Base-by-base conservation (phyloP, 1,284 basidiomycete genomes). In the Bondarzewia mesenterica region DNA sequence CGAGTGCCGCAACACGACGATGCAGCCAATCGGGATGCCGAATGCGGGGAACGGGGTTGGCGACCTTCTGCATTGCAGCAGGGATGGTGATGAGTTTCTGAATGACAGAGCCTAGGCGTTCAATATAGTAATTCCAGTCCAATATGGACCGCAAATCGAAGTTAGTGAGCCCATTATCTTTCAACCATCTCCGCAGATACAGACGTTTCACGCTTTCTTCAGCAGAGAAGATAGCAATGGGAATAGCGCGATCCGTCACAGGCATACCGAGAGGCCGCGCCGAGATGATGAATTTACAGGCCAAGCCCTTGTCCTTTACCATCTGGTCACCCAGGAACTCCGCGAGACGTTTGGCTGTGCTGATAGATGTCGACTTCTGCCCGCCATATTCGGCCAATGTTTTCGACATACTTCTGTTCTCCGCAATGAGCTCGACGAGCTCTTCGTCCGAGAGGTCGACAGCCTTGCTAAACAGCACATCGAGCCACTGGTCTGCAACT, bases 21-120 rank as follows among this genome's bases (percentile, higher is more conserved):
- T 91, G 88, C 35, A 99, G 74, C 96, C 96, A 99, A 64, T 99
- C 96, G 0, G 96, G 96, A 69, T 99, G 96, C 12, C 85, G 83
- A 52, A 99, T 88, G 18, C 96, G 83, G 12, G 95, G 92, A 1
- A 99, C 96, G 1, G 96, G 96, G 62, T 99, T 99, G 8, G 88
- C 68, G 35, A 99, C 90, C 61, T 94, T 94, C 65, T 99, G 96
- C 81, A 99, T 89, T 0, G 96, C 96, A 4, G 96, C 96, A 7
- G 96, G 96, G 58, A 99, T 99, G 3, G 96, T 99, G 67, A 99
- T 99, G 48, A 99, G 75, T 63, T 99, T 99, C 69, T 99, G 96
- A 52, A 99, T 94, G 56, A 99, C 96, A 1, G 93, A 95, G 7
- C 96, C 96, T 29, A 99, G 72, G 21, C 96, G 88, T 61, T 99